Conservation (phyloP, 306 rosid species). For the Castanea mollissima region DNA sequence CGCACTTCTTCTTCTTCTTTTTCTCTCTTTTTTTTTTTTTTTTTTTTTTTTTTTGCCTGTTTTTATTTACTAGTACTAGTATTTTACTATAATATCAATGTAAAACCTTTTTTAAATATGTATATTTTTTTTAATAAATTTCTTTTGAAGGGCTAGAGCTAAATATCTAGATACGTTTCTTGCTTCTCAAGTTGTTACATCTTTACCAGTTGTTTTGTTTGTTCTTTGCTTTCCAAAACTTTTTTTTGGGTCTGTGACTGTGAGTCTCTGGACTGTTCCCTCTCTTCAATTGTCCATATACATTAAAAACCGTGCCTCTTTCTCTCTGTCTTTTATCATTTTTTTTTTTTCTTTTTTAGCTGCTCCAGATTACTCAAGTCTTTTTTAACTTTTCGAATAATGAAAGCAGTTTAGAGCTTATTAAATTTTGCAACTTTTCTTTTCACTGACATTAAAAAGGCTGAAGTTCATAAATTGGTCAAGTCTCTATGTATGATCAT, state of each 20-base stretch:
- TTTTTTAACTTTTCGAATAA: too few species aligned
- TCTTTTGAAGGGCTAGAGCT: constrained; percentile 5
- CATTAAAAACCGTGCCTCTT: neutral
- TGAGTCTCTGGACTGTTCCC: neutral
- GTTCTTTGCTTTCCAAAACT: neutral
- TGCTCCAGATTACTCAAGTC: too few species aligned
- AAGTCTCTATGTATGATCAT: neutral
- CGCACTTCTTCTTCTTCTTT: neutral
- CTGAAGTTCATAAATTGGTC: too few species aligned
- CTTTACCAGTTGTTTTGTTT: neutral
- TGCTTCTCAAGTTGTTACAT: constrained; percentile 22
- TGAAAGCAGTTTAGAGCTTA: too few species aligned
- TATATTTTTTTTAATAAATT: constrained; percentile 2
- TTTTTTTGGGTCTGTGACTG: neutral
- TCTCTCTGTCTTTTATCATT: too few species aligned
- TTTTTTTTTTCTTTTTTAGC: too few species aligned
- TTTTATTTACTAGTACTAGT: neutral
- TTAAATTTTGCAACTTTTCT: too few species aligned
- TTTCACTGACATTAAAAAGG: too few species aligned
- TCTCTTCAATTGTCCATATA: neutral
- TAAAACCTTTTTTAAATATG: constrained; percentile 10
- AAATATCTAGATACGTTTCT: constrained; percentile 26
- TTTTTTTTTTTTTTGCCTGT: neutral
- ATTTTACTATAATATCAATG: neutral
- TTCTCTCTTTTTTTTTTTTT: neutral